Evolutionary conservation across 805 yeast genomes (phyloP).

Genomic region (Candida easanensis): DNA sequence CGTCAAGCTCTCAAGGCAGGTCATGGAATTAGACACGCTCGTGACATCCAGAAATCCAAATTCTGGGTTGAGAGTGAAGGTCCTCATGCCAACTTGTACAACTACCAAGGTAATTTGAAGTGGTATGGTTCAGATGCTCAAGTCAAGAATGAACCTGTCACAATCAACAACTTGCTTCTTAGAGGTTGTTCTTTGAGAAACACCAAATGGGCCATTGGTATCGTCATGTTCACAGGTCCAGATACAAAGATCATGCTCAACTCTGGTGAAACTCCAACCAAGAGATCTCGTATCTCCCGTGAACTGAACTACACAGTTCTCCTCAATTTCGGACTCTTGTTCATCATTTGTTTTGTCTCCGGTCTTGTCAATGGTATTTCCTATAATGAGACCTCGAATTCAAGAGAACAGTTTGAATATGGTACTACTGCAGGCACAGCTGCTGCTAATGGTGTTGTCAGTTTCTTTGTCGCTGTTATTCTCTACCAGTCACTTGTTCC

Average conservation of each 20-base stretch:
- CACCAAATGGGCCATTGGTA: conserved; percentile 79
- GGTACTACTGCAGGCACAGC: conserved; percentile 68
- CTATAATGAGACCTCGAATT: conserved; percentile 43
- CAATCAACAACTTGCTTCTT: conserved; percentile 63
- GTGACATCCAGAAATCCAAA: conserved; percentile 47
- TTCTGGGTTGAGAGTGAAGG: conserved; percentile 82
- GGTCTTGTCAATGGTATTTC: conserved; percentile 71
- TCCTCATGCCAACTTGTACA: conserved; percentile 75
- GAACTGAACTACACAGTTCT: conserved; percentile 71
- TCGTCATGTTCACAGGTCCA: conserved; percentile 73
- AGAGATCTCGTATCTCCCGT: conserved; percentile 67
- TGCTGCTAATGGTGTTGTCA: conserved; percentile 64
- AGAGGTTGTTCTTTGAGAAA: conserved; percentile 80
- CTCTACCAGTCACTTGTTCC: conserved; percentile 80
- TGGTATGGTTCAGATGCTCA: conserved; percentile 41
- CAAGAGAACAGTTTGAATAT: conserved; percentile 65
- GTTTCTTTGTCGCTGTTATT: conserved; percentile 74
- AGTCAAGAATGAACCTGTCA: conserved; percentile 56
- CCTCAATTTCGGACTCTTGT: conserved; percentile 61
- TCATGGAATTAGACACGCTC: conserved; percentile 43
- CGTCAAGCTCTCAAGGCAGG: conserved; percentile 70
- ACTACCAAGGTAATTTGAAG: conserved; percentile 70
- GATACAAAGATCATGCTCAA: conserved; percentile 82
- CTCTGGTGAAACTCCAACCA: conserved; percentile 77
- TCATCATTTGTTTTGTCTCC: conserved; percentile 63